Percentiles rank a stretch among this genome's conserved stretches.
phyloP scores from a whole-genome alignment of 2,329 filamentous ascomycete species.

The Penicillium sp. region DNA sequence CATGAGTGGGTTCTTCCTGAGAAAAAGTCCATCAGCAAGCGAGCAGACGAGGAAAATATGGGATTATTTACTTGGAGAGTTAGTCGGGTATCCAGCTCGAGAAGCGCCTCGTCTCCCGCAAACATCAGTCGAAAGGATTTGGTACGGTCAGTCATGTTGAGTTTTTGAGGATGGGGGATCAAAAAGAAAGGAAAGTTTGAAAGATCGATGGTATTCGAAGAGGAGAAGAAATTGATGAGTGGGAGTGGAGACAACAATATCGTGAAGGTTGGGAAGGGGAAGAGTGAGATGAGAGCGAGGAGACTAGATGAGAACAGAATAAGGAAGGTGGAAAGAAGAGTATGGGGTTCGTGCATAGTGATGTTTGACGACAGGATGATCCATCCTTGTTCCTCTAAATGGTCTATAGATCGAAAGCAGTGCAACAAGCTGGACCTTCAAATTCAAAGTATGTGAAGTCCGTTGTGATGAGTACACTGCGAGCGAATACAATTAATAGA shows the following conservation, averaged over 20 bases:
- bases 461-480: too few species aligned
- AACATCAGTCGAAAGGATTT: constrained; percentile 1
- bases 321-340: not conserved
- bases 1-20: not conserved
- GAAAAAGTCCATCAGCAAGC: not conserved
- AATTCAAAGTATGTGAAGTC: not conserved
- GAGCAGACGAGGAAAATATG: not conserved
- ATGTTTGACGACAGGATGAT: not conserved
- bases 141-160: not conserved
- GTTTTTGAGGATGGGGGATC: not conserved
- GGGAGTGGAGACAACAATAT: not conserved
- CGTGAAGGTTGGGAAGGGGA: not conserved
- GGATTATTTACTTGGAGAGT: not conserved
- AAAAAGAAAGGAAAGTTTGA: not conserved
- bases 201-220: not conserved
- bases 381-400: not conserved
- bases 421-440: not conserved
- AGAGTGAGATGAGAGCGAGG: not conserved
- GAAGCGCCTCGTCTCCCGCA: not conserved
- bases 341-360: not conserved
- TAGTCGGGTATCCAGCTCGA: not conserved
- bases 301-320: not conserved
- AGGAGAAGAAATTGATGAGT: not conserved
- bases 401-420: not conserved
- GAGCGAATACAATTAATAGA: too few species aligned